These are phyloP conservation scores for Exophiala bonariae DNA, from an alignment of 2,329 filamentous ascomycete genomes.

Conservation along the genomic window DNA sequence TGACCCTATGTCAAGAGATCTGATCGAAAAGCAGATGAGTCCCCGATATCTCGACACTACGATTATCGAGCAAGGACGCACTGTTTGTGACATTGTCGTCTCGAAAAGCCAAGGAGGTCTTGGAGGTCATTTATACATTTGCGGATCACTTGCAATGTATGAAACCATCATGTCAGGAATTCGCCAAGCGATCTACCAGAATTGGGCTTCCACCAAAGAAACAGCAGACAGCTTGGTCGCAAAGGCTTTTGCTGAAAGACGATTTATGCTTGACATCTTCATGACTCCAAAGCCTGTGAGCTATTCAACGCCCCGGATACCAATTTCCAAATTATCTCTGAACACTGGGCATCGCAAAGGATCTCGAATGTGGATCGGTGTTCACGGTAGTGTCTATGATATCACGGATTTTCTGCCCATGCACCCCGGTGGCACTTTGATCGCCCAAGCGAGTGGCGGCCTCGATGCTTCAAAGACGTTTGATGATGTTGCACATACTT, in stretches of 20 bases:
- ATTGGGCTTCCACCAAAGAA: conserved; percentile 54
- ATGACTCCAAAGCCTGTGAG: conserved; percentile 57
- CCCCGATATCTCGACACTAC: conserved; percentile 14
- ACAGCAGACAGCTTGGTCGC: conserved; percentile 52
- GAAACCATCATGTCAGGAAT: conserved; percentile 59
- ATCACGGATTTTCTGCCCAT: conserved; percentile 17
- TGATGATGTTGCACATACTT: conserved; percentile 15
- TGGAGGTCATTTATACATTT: conserved; percentile 45
- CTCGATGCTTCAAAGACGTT: conserved; percentile 18
- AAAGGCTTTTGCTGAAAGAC: conserved; percentile 55
- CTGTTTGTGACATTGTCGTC: conserved; percentile 17
- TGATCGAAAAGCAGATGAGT: conserved; percentile 14
- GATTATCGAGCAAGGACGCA: conserved; percentile 18
- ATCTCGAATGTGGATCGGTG: conserved; percentile 15
- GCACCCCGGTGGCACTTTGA: conserved; percentile 14
- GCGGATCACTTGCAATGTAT: conserved; percentile 50
- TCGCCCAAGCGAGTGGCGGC: conserved; percentile 15
- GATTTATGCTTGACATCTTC: conserved; percentile 60
- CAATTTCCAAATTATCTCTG: conserved; percentile 50
- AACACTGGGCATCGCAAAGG: conserved; percentile 50
- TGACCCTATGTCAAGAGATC: conserved; percentile 15
- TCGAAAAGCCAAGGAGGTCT: conserved; percentile 17
- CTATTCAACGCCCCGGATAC: conserved; percentile 52
- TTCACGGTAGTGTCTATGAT: conserved; percentile 16
- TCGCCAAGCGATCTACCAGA: conserved; percentile 56